Percentiles rank a stretch among this genome's conserved stretches.
Evolutionary conservation across 2,329 filamentous ascomycete genomes (phyloP).

Genomic region (Exophiala aquamarina): DNA sequence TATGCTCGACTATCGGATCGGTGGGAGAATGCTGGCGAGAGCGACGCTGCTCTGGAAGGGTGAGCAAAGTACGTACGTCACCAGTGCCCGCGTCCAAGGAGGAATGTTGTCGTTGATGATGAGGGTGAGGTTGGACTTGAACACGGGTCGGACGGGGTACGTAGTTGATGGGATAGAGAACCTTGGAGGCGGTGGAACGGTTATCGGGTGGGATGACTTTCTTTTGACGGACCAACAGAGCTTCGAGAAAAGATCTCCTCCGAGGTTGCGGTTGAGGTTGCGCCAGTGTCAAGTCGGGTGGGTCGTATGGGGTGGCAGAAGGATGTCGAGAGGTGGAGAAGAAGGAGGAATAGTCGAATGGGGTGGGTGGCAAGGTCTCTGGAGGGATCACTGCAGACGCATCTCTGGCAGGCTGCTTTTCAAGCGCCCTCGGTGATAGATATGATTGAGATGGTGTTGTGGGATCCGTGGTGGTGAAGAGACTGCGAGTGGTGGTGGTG

Average conservation of each 20-base stretch:
- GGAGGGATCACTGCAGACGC: constrained; percentile 19
- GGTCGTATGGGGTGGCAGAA: constrained; percentile 9
- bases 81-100: constrained; percentile 44
- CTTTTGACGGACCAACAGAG: constrained; percentile 25
- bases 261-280: constrained; percentile 8
- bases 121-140: constrained; percentile 37
- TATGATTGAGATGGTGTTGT: constrained; percentile 9
- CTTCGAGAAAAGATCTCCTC: constrained; percentile 28
- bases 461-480: constrained; percentile 24
- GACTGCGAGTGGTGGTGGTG: constrained; percentile 1
- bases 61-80: constrained; percentile 52
- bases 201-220: constrained; percentile 17
- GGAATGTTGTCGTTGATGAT: constrained; percentile 12
- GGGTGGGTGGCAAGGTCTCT: constrained; percentile 5
- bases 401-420: constrained; percentile 33
- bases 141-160: constrained; percentile 55
- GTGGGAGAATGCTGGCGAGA: constrained; percentile 51
- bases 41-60: constrained; percentile 57
- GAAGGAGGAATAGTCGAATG: constrained; percentile 5
- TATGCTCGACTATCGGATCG: constrained; percentile 50
- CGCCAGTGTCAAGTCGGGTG: constrained; percentile 31
- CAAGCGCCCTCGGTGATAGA: constrained; percentile 41
- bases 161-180: constrained; percentile 64
- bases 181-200: constrained; percentile 47
- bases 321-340: constrained; percentile 20